A percentile compares a stretch with the other conserved stretches of the same genome.
These are phyloP conservation scores for Phytophthora sojae DNA, from an alignment of 352 stramenopile genomes.

Conservation along the genomic window DNA sequence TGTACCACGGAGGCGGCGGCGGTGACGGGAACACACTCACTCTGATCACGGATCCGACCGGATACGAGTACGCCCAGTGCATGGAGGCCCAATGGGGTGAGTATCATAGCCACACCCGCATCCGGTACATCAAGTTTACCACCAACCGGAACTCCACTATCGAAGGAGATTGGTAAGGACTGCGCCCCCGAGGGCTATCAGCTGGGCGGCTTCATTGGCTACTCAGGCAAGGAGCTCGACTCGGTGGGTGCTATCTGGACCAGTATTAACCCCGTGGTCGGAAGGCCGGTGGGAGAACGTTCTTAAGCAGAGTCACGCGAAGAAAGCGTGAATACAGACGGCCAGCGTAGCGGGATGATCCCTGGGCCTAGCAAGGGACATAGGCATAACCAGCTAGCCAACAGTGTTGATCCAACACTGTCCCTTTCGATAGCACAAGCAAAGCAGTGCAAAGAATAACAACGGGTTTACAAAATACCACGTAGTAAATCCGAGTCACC, in stretches of 20 bases:
- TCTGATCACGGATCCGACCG: background rate
- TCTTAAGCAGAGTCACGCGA: too few species aligned
- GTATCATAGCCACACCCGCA: background rate
- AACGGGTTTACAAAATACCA: too few species aligned
- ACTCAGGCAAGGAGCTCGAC: conserved; percentile 1
- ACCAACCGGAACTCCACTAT: background rate
- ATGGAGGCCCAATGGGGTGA: conserved; percentile 5
- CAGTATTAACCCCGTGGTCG: background rate
- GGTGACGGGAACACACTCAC: background rate
- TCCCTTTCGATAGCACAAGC: too few species aligned
- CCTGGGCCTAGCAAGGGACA: too few species aligned
- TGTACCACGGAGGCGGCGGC: conserved; percentile 1
- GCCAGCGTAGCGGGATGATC: too few species aligned
- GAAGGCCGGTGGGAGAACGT: too few species aligned
- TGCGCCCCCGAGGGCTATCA: background rate
- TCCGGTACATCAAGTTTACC: conserved; percentile 7
- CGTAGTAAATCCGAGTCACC: too few species aligned
- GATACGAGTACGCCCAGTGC: background rate
- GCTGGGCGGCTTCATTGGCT: background rate
- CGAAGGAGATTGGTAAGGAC: background rate
- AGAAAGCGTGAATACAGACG: too few species aligned
- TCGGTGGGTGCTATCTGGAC: conserved; percentile 5
- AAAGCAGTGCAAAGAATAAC: too few species aligned
- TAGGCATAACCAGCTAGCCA: too few species aligned
- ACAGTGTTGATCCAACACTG: too few species aligned